Evolutionary conservation across 2,329 filamentous ascomycete genomes (phyloP).

Genomic region (Aspergillus sp.): DNA sequence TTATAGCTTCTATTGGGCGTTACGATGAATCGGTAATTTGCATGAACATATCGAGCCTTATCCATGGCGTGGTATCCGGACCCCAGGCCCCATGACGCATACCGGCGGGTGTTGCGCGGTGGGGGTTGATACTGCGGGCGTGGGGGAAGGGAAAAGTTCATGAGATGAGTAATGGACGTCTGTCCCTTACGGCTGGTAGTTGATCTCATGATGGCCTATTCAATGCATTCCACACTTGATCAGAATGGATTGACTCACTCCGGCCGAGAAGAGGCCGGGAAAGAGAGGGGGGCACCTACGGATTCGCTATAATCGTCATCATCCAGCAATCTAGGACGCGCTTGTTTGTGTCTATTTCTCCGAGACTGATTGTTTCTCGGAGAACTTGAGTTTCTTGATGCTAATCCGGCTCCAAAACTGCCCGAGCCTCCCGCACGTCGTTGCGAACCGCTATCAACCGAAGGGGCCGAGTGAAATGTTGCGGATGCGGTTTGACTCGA

Average conservation of each 20-base stretch:
- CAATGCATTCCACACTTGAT: conserved; percentile 13
- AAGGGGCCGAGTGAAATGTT: conserved; percentile 32
- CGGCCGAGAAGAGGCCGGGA: not conserved
- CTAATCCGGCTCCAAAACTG: conserved; percentile 40
- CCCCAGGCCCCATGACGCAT: conserved; percentile 78
- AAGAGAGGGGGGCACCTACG: conserved; percentile 48
- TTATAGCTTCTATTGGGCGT: conserved; percentile 77
- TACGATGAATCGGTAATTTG: conserved; percentile 97
- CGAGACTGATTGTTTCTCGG: conserved; percentile 70
- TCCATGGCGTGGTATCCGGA: conserved; percentile 88
- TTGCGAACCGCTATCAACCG: conserved; percentile 37
- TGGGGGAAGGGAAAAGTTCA: conserved; percentile 83
- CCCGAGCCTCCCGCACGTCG: conserved; percentile 43
- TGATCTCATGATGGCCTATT: conserved; percentile 61
- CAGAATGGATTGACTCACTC: conserved; percentile 10
- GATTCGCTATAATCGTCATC: conserved; percentile 86
- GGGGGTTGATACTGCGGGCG: conserved; percentile 61
- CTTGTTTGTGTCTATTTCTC: conserved; percentile 82
- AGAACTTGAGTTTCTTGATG: conserved; percentile 37
- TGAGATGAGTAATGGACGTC: conserved; percentile 93
- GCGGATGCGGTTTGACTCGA: conserved; percentile 33
- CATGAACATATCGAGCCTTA: conserved; percentile 89
- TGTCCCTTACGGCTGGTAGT: conserved; percentile 78
- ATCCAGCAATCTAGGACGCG: conserved; percentile 70
- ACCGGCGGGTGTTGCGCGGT: conserved; percentile 64